phyloP scores from a whole-genome alignment of 805 yeast genomes.

The Saccharomyces eubayanus region DNA sequence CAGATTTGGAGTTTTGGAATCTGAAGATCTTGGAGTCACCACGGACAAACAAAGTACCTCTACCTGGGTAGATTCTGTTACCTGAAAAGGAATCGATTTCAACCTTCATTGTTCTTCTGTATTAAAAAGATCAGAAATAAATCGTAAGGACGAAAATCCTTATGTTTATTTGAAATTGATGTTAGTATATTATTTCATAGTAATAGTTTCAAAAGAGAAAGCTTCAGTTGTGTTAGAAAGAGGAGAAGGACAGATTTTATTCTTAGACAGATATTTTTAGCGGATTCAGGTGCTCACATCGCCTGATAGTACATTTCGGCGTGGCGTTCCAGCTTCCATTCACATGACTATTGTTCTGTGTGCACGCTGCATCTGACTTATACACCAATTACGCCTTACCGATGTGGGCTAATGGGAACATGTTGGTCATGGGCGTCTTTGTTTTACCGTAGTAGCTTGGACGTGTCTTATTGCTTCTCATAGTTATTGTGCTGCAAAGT shows the following conservation, averaged over 20 bases:
- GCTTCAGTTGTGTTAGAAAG: not conserved
- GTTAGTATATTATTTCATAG: not conserved
- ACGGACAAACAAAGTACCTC: constrained; percentile 98
- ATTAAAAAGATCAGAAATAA: constrained; percentile 4
- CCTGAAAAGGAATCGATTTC: constrained; percentile 99
- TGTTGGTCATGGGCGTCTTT: not conserved
- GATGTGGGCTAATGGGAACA: not conserved
- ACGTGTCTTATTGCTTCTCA: not conserved
- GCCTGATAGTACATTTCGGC: not conserved
- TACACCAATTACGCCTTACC: too few relatives aligned
- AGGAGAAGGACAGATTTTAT: not conserved
- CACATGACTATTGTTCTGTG: too few relatives aligned
- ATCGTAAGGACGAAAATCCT: not conserved
- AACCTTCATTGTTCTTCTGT: constrained; percentile 72
- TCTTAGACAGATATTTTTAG: not conserved
- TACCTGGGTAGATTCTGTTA: constrained; percentile 99
- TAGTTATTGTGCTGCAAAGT: not conserved
- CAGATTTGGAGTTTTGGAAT: constrained; percentile 95
- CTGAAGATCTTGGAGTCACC: constrained; percentile 99
- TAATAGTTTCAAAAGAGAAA: not conserved
- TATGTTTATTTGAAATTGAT: not conserved
- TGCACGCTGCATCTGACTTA: too few relatives aligned
- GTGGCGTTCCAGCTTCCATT: not conserved
- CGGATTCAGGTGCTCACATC: not conserved
- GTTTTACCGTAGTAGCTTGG: not conserved